Evolutionary conservation across 106 monocot species (phyloP), one percentile per base, ranked within the genome.

Genomic region (Triglochin maritima): DNA sequence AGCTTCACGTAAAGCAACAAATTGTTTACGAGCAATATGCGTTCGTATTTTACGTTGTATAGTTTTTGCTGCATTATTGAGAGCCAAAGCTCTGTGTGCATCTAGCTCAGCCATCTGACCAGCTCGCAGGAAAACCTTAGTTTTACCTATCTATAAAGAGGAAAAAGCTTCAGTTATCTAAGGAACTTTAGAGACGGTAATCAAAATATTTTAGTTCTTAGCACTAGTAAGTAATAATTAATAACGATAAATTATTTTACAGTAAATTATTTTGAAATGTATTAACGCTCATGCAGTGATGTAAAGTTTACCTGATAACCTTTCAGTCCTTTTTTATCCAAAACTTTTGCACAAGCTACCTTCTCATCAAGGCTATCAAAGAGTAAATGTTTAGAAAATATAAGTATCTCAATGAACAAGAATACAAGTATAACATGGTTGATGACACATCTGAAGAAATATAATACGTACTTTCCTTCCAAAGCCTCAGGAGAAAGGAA

Each of bases 101-200:
- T 98, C 98, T 71, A 98, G 79, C 49, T 91, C 88, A 63, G 91
- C 98, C 98, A 98, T 98, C 76, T 98, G 98, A 75, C 98, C 98
- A 77, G 98, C 98, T 79, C 98, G 83, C 59, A 98, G 80, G 59
- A 98, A 98, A 17, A 98, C 84, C 67, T 92, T 98, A 66, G 88
- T 98, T 76, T 86, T 98, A 45, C 98, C 98, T 66, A 98, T 86
- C 98, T 98, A 84, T 57, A 80, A 80, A 77, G 17, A 55, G 8
- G 11, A 10, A 6, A 55, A 55, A 55, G 55, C 10, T 55, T 10
- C 11, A 55, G 14, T 12, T 55, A 9, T 12, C 55, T n/a, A 55
- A 29, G 29, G 29, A 29, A 29, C 29, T 29, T 29, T 29, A 29
- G 29, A 29, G 29, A 29, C 29, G 29, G 29, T 29, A 29, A 29